A percentile compares a stretch with the other conserved stretches of the same genome.
These are phyloP conservation scores for Thraustochytrium sp. DNA, from an alignment of 352 stramenopile genomes.

Conservation along the genomic window DNA sequence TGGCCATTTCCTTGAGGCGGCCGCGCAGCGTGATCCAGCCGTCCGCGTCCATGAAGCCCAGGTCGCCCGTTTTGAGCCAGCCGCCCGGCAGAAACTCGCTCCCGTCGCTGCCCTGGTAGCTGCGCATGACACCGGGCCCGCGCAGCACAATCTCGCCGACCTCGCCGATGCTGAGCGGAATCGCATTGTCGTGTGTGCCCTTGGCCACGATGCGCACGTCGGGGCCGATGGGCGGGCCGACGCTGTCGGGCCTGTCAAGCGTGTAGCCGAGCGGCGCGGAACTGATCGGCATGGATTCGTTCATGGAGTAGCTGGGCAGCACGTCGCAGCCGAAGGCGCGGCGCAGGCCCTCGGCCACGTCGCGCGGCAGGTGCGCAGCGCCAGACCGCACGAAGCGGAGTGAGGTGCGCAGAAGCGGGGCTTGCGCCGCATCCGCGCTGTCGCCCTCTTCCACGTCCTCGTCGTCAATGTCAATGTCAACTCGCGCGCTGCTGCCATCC, in stretches of 20 bases:
- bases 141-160: background rate
- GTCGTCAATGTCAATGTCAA: no score
- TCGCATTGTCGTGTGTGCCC: background rate
- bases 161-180: background rate
- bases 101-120: background rate
- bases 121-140: background rate
- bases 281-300: background rate
- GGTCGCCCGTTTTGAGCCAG: background rate
- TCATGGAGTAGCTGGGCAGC: conserved; percentile 20
- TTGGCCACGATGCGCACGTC: background rate
- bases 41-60: conserved; percentile 47
- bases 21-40: conserved; percentile 55
- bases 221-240: background rate
- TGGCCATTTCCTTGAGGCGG: conserved; percentile 59
- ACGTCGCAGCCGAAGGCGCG: background rate
- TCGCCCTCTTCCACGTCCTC: no score
- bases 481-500: no score
- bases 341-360: background rate
- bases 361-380: background rate
- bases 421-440: no score
- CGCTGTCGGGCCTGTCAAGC: background rate
- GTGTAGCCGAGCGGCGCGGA: background rate
- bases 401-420: background rate
- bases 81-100: background rate
- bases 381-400: background rate